Percentiles rank a stretch among this genome's conserved stretches.
These are phyloP conservation scores for Pelomyxa schiedti DNA, from an alignment of 78 protist genomes.

Conservation along the genomic window DNA sequence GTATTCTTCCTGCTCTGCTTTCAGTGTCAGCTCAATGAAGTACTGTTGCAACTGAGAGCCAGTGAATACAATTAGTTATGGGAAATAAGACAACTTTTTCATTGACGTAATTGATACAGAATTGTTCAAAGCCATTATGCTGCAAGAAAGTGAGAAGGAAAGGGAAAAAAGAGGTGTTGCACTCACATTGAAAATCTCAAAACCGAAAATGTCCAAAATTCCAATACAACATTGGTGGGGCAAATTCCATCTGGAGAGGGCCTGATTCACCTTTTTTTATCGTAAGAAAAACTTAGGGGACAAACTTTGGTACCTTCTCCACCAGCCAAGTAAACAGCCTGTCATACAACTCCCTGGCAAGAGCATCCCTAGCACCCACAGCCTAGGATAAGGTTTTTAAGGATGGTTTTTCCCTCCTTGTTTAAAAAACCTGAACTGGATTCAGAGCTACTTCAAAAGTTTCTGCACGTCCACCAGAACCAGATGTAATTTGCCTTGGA, in stretches of 20 bases:
- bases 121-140: slow-evolving; percentile 80
- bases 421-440: slow-evolving; percentile 56
- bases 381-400: no score
- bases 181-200: slow-evolving; percentile 61
- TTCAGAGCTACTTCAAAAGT: slow-evolving; percentile 52
- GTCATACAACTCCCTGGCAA: slow-evolving; percentile 68
- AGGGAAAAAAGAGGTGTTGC: not conserved
- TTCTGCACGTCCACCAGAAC: slow-evolving; percentile 43
- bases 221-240: slow-evolving; percentile 43
- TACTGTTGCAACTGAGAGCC: slow-evolving; percentile 36
- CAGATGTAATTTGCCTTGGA: slow-evolving; percentile 10
- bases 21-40: slow-evolving; percentile 76
- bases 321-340: slow-evolving; percentile 73
- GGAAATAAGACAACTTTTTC: slow-evolving; percentile 10
- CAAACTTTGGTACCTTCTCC: no score
- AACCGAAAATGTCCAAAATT: slow-evolving; percentile 83
- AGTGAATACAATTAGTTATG: no score
- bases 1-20: slow-evolving; percentile 80
- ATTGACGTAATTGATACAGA: slow-evolving; percentile 88
- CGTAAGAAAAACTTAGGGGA: no score
- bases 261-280: slow-evolving; percentile 51
- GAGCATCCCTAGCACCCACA: slow-evolving; percentile 63
- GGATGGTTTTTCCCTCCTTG: no score
- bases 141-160: no score
- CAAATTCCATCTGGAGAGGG: slow-evolving; percentile 31